A percentile compares a stretch with the other conserved stretches of the same genome.
Evolutionary conservation across 352 stramenopile species (phyloP).

Genomic region (Aphanomyces astaci): DNA sequence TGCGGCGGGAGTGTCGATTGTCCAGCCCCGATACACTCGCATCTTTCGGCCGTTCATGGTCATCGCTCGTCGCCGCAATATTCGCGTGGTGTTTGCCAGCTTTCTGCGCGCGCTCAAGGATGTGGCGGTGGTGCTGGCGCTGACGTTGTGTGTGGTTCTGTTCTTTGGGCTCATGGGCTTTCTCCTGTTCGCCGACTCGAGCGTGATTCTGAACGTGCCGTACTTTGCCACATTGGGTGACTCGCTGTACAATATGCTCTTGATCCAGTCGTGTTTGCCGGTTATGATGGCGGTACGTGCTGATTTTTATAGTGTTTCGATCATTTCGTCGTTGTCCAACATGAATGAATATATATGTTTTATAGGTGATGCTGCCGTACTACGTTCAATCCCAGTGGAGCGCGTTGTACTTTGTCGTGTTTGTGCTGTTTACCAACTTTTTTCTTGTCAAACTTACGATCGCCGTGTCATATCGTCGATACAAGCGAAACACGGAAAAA

Average conservation of each 20-base stretch:
- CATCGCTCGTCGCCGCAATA: conserved; percentile 66
- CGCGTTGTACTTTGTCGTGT: conserved; percentile 68
- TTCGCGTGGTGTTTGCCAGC: conserved; percentile 79
- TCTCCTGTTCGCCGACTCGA: conserved; percentile 67
- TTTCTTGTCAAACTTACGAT: conserved; percentile 82
- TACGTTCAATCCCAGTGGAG: conserved; percentile 72
- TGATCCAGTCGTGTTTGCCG: conserved; percentile 71
- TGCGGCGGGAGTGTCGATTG: conserved; percentile 36
- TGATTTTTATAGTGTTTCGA: not conserved
- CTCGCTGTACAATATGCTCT: conserved; percentile 74
- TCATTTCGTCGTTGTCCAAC: not conserved
- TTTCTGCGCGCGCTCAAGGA: conserved; percentile 65
- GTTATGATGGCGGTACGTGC: conserved; percentile 43
- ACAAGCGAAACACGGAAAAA: conserved; percentile 78
- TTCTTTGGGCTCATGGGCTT: conserved; percentile 76
- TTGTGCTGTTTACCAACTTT: conserved; percentile 70
- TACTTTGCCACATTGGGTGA: conserved; percentile 65
- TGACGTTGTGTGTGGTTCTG: conserved; percentile 65
- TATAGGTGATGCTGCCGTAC: conserved; percentile 74
- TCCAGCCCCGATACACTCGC: conserved; percentile 58
- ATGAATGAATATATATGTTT: too few relatives aligned
- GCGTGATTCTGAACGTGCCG: conserved; percentile 36
- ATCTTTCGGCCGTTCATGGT: conserved; percentile 71
- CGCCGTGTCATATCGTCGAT: conserved; percentile 73
- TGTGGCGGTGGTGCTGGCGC: conserved; percentile 55